These are phyloP conservation scores for Cyberlindnera mycetangii DNA, from an alignment of 805 yeast species.

Conservation along the genomic window DNA sequence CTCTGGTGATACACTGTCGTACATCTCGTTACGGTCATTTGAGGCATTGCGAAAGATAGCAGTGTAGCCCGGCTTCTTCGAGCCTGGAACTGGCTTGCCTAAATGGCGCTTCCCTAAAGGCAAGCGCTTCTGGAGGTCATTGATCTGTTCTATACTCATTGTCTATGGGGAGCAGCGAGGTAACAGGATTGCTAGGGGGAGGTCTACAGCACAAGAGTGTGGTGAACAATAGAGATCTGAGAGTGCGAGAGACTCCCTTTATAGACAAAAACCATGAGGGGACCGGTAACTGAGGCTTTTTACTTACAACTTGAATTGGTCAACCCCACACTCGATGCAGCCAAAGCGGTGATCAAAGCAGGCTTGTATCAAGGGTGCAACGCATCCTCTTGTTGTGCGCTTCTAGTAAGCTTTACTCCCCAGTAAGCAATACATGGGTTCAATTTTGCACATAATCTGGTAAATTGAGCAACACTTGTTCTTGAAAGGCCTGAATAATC, in stretches of 20 bases:
- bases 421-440: too few species aligned
- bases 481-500: too few species aligned
- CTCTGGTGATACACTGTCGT: slow-evolving; percentile 22
- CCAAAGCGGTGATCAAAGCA: background rate
- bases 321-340: background rate
- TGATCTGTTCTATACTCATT: background rate
- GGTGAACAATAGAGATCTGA: background rate
- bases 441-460: too few species aligned
- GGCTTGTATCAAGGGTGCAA: too few species aligned
- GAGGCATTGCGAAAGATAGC: slow-evolving; percentile 40
- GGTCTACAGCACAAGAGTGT: too few species aligned
- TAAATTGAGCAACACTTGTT: too few species aligned
- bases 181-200: background rate
- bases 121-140: slow-evolving; percentile 2
- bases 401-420: too few species aligned
- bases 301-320: too few species aligned
- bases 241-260: background rate
- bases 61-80: slow-evolving; percentile 42
- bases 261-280: background rate
- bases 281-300: background rate
- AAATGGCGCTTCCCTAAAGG: slow-evolving; percentile 4
- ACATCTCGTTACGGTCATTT: slow-evolving; percentile 16
- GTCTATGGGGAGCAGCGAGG: background rate
- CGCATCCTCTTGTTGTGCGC: too few species aligned
- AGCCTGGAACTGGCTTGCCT: slow-evolving; percentile 32